Evolutionary conservation across 306 rosid species (phyloP), one percentile per base, ranked within the genome.

Genomic region (Carpinus viminea): DNA sequence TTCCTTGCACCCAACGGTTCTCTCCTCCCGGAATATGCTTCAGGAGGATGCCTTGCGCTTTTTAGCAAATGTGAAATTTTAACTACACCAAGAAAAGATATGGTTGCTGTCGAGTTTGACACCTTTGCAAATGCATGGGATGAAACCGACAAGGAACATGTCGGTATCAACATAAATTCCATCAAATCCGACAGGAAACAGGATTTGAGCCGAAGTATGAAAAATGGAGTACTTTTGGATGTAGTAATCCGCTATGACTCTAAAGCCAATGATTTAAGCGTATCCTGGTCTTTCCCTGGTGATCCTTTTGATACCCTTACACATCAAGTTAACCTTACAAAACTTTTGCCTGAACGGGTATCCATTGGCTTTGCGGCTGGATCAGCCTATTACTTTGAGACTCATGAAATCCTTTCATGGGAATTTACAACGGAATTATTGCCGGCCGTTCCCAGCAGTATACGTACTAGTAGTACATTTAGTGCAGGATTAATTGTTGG

Each of bases 321-420:
- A 38, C 6, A 3, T 38, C 41, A 4, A 3, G 6, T 38, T 38
- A 38, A 38, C 41, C 41, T 38, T 4, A 38, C 41, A 4, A 38
- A 4, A 38, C 6, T 3, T 38, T 38, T 38, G 70, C 70, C 70
- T 65, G 70, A 65, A 65, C 36, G 70, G 70, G 70, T 65, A 38
- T 65, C 70, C 46, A 36, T 65, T 65, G 70, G 70, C 70, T 65
- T 65, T 34, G 34, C 70, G 15, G 70, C 70, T 16, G 70, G 70
- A 34, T 65, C 70, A 7, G 24, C 24, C 45, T 17, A 0, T 4
- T 36, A 1, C 21, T 36, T 65, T 65, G 70, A 7, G 48, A 65
- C 2, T 1, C 70, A 65, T 65, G 24, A 16, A 3, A 65, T 65
- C n/a, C 70, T 65, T 65, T 65, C 70, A 15, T 65, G 70, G 70